Base-by-base conservation (phyloP, 2,329 filamentous ascomycete species). In the Colletotrichum incanum region DNA sequence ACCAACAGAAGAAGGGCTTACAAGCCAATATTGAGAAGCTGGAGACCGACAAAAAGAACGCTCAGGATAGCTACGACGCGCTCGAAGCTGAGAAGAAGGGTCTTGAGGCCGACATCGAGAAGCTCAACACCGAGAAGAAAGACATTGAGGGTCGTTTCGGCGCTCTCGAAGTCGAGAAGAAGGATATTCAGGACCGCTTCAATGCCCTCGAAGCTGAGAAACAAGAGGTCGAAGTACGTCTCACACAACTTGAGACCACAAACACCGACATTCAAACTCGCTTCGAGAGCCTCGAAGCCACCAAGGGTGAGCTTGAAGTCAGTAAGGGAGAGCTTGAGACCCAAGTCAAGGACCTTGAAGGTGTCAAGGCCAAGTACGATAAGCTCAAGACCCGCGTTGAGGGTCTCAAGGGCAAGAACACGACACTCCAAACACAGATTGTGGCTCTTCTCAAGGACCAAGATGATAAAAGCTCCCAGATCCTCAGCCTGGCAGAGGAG, bases 381-480 rank as follows among this genome's bases (percentile, higher is more conserved):
- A 69, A 67, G 56, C 63, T 73, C n/a, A 65, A 68, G 49, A 68
- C 60, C 12, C 61, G 65, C 31, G 52, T 74, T 26, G 67, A 74
- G 7, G 58, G 56, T 11, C 65, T 74, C 55, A 69, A 67, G 50
- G 67, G 62, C 12, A 61, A 69, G 31, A 74, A 74, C 56, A 41
- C 37, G 12, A 73, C 62, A 8, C 72, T 74, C 49, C 50, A 73
- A 37, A 43, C 61, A 3, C 72, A 74, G 37, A 54, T 74, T 43
- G 56, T 52, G 8, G 62, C 45, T 1, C 66, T 74, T 4, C 73
- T 74, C 49, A 67, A 61, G 50, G 73, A 74, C 26, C 71, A 73
- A 14, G 73, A 74, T 20, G 73, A 74, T 20, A 63, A 71, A 34
- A 61, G 50, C 11, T 74, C 73, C 14, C 71, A 67, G 60, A 73